Evolutionary conservation across 2,329 filamentous ascomycete genomes (phyloP).

Genomic region (Aspergillus udagawae): DNA sequence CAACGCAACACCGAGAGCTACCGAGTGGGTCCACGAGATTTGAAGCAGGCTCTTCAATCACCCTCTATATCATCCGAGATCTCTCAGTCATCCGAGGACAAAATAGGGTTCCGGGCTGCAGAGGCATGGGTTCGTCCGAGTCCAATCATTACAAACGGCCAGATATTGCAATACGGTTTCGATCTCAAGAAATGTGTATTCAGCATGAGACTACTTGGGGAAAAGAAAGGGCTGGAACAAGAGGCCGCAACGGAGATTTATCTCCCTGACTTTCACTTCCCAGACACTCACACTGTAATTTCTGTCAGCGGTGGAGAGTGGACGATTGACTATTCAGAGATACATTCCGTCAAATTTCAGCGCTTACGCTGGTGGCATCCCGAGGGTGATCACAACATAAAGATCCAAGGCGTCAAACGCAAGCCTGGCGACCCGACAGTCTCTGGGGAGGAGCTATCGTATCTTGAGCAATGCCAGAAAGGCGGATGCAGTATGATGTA

Average conservation of each 20-base stretch:
- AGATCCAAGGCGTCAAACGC: conserved; percentile 68
- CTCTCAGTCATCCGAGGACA: conserved; percentile 56
- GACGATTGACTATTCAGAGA: conserved; percentile 73
- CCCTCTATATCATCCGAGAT: conserved; percentile 55
- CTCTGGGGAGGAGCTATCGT: conserved; percentile 69
- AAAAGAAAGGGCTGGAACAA: conserved; percentile 53
- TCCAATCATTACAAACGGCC: conserved; percentile 70
- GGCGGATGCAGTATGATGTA: conserved; percentile 52
- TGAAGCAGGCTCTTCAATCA: conserved; percentile 64
- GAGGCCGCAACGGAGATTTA: conserved; percentile 75
- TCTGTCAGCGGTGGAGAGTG: conserved; percentile 83
- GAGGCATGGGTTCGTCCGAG: conserved; percentile 89
- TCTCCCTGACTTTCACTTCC: conserved; percentile 90
- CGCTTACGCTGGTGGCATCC: conserved; percentile 89
- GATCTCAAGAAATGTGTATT: conserved; percentile 78
- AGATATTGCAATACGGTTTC: conserved; percentile 69
- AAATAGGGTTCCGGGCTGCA: conserved; percentile 76
- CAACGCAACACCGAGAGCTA: conserved; percentile 39
- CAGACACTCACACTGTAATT: conserved; percentile 66
- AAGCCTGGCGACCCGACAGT: conserved; percentile 45
- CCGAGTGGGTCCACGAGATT: conserved; percentile 68
- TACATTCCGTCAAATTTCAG: conserved; percentile 67
- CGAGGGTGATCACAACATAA: conserved; percentile 76
- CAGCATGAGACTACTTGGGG: conserved; percentile 63
- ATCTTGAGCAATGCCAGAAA: conserved; percentile 60